phyloP scores from a whole-genome alignment of 768 basidiomycete genomes.

The Xerocomellus chrysenteron region DNA sequence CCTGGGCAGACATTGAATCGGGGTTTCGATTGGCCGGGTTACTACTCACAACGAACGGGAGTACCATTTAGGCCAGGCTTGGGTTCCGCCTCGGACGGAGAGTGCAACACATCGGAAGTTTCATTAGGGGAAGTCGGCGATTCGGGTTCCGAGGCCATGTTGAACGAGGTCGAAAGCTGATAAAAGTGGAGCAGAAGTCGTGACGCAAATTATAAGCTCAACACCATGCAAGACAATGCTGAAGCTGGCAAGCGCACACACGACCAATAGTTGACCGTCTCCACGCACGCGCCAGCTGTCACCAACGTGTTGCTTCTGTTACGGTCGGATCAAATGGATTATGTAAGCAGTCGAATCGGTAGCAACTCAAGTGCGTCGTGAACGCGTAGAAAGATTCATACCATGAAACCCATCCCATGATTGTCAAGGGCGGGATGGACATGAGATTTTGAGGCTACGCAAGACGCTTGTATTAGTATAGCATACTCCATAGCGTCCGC shows the following conservation, averaged over 20 bases:
- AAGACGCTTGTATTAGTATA: neutral
- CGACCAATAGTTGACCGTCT: conserved; percentile 2
- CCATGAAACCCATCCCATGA: conserved; percentile 8
- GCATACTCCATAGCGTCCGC: neutral
- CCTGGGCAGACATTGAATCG: conserved; percentile 41
- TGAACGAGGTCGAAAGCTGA: neutral
- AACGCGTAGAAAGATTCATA: neutral
- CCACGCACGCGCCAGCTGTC: conserved; percentile 7
- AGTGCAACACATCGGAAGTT: conserved; percentile 58
- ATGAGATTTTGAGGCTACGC: neutral
- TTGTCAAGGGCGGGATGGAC: neutral
- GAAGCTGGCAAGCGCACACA: neutral
- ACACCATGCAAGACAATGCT: neutral
- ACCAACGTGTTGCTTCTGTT: too few species aligned
- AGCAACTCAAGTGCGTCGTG: conserved; percentile 11
- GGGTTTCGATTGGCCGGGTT: neutral
- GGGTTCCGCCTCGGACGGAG: conserved; percentile 58
- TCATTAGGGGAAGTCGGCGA: conserved; percentile 49
- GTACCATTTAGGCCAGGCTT: conserved; percentile 69
- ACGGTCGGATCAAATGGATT: neutral
- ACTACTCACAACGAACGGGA: conserved; percentile 76
- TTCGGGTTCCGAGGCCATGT: conserved; percentile 22
- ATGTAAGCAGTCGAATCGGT: conserved; percentile 5
- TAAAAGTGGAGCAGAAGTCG: neutral
- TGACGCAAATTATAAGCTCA: neutral